Evolutionary conservation across 2,329 filamentous ascomycete genomes (phyloP), one percentile per base, ranked within the genome.

Genomic region (Calonectria honghensis): DNA sequence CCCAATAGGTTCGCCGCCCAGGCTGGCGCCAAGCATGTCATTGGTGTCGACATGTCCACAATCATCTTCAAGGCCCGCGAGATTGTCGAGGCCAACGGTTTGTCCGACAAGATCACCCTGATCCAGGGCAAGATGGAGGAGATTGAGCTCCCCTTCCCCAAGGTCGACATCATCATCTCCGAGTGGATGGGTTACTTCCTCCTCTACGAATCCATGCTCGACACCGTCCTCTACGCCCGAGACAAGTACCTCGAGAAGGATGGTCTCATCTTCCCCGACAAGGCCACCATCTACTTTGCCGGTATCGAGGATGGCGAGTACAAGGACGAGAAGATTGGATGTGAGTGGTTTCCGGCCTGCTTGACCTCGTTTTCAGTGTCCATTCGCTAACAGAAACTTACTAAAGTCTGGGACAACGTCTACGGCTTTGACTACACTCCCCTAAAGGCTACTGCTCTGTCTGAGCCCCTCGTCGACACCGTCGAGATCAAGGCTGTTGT

Each of bases 171-270:
- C 85, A 99, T 99, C 88, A 98, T 99, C 85, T 98, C 96, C 2
- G 97, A 99, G 90, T 99, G 97, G 97, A 99, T 99, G 97, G 97
- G 97, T 41, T 99, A 99, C 89, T 98, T 98, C 90, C 89, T 99
- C 68, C 93, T 99, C 75, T 99, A 99, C 88, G 97, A 99, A 92
- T 95, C 92, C 91, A 99, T 99, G 97, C 88, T 99, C 83, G 97
- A 99, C 88, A 99, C 97, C 39, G 97, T 99, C 66, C 91, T 99
- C 74, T 98, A 98, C 84, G 97, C 97, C 32, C 93, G 97, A 81
- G 97, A 99, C 90, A 94, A 91, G 85, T 99, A 98, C 87, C 93
- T 99, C 75, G 90, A 89, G 77, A 93, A 94, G 84, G 94, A 94
- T 80, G 96, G 96, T 77, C 90, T 98, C 81, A 98, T 99, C 87